A percentile compares a stretch with the other conserved stretches of the same genome.
phyloP scores from a whole-genome alignment of 768 basidiomycete species.

The Boletus pseudopeckii region DNA sequence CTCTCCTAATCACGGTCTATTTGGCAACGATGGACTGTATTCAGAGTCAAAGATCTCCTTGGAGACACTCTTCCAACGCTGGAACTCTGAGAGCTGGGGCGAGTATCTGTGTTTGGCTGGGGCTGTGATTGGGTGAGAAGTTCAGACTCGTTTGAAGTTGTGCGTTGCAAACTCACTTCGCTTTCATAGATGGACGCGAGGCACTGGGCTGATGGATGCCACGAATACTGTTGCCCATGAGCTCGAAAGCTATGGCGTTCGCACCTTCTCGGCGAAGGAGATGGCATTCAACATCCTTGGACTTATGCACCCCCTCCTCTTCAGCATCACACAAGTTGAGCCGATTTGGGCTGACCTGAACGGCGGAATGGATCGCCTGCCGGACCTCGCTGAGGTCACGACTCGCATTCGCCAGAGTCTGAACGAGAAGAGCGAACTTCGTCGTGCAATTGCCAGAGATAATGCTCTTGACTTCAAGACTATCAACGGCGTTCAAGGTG shows the following conservation, averaged over 20 bases:
- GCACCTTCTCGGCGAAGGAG: slow-evolving; percentile 99
- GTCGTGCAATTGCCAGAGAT: slow-evolving; percentile 89
- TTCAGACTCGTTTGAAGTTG: slow-evolving; percentile 4
- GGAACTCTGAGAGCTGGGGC: slow-evolving; percentile 98
- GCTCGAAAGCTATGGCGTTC: slow-evolving; percentile 87
- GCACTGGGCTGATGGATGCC: slow-evolving; percentile 94
- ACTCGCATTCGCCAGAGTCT: slow-evolving; percentile 78
- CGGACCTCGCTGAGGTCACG: slow-evolving; percentile 91
- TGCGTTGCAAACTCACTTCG: slow-evolving; percentile 6
- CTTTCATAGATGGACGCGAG: slow-evolving; percentile 83
- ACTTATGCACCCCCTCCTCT: slow-evolving; percentile 97
- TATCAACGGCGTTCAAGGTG: slow-evolving; percentile 85
- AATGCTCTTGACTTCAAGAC: slow-evolving; percentile 95
- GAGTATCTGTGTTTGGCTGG: slow-evolving; percentile 98
- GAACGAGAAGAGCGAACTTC: slow-evolving; percentile 85
- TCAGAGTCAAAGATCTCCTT: slow-evolving; percentile 98
- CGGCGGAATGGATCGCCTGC: slow-evolving; percentile 96
- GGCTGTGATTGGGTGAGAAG: slow-evolving; percentile 89
- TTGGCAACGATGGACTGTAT: slow-evolving; percentile 97
- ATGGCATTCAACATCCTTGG: slow-evolving; percentile 99
- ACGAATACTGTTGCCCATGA: slow-evolving; percentile 94
- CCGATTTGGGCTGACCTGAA: slow-evolving; percentile 99
- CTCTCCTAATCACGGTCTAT: slow-evolving; percentile 96
- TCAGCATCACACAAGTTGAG: slow-evolving; percentile 99
- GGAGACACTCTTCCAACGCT: slow-evolving; percentile 97